Evolutionary conservation across 2,329 filamentous ascomycete species (phyloP), one percentile per base, ranked within the genome.

Genomic region (Alternaria tenuissima): DNA sequence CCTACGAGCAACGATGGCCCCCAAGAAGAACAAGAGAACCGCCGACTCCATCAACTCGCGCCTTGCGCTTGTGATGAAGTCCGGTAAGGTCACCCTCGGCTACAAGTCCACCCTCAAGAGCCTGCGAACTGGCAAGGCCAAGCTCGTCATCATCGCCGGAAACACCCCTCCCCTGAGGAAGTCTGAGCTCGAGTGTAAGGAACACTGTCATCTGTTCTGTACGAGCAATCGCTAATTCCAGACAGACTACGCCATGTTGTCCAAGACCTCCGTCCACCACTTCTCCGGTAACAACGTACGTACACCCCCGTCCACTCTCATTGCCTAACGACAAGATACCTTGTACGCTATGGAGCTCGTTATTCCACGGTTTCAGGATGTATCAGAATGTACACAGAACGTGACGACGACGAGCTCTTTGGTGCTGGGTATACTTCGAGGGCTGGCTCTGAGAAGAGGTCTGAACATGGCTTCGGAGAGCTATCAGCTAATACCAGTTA

Each of bases 211-310:
- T 30, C 36, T 7, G 7, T 4, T 9, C 11, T 26, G 1, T 18
- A 12, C 11, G 22, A 12, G n/a, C 20, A 26, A 32, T 56, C 20
- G 57, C 57, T 59, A 39, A 59, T 36, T 24, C 8, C 1, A 34
- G 5, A 5, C 12, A 60, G 57, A 63, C 60, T 63, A 63, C 60
- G 60, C 60, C 30, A 63, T 63, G 60, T 49, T 63, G 51, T 63
- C 60, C 42, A 63, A 63, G 60, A 63, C 60, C 48, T 63, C 60
- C 36, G 94, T 98, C 78, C 94, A 98, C 88, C 95, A 99, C 88
- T 98, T 97, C 86, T 88, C 88, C 75, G 95, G 95, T 79, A 97
- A 96, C 90, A 98, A 98, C 89, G 94, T 98, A 90, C 91, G 94
- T 93, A 52, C 43, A 36, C 39, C 16, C 65, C 54, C 55, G 67